A percentile compares a stretch with the other conserved stretches of the same genome.
Conservation (phyloP, 2,329 filamentous ascomycete genomes). For the Stagonosporopsis chrysanthemi region DNA sequence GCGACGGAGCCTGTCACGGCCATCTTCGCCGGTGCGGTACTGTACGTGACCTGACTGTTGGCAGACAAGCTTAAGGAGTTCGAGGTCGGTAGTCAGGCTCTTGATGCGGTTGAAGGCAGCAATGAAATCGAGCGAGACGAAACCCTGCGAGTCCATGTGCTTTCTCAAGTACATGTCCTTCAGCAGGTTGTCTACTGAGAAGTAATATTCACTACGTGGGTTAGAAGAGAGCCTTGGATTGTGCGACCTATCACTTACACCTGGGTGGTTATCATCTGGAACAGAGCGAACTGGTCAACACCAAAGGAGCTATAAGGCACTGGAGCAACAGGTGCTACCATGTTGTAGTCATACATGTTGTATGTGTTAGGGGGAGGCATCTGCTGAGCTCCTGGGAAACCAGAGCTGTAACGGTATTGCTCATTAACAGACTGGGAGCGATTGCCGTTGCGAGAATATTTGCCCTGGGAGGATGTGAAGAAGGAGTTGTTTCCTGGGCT, state of each 20-base stretch:
- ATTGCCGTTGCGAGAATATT: slow-evolving; percentile 59
- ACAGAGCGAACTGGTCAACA: slow-evolving; percentile 64
- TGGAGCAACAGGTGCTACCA: slow-evolving; percentile 64
- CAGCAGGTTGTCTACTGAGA: slow-evolving; percentile 93
- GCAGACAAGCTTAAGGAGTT: slow-evolving; percentile 77
- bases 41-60: slow-evolving; percentile 77
- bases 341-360: slow-evolving; percentile 65
- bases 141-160: slow-evolving; percentile 95
- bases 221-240: slow-evolving; percentile 35
- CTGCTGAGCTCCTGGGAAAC: slow-evolving; percentile 47
- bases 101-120: slow-evolving; percentile 87
- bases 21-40: slow-evolving; percentile 76
- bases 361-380: slow-evolving; percentile 58
- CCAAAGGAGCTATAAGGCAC: slow-evolving; percentile 66
- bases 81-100: slow-evolving; percentile 73
- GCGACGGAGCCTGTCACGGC: slow-evolving; percentile 78
- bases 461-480: slow-evolving; percentile 42
- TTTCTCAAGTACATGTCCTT: slow-evolving; percentile 89
- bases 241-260: slow-evolving; percentile 52
- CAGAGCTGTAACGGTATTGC: slow-evolving; percentile 53
- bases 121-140: slow-evolving; percentile 81
- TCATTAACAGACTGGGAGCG: slow-evolving; percentile 69
- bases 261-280: slow-evolving; percentile 67
- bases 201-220: slow-evolving; percentile 84
- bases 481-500: slow-evolving; percentile 46